Conservation (phyloP, 345 rosid species). For the Ceriops decandra region DNA sequence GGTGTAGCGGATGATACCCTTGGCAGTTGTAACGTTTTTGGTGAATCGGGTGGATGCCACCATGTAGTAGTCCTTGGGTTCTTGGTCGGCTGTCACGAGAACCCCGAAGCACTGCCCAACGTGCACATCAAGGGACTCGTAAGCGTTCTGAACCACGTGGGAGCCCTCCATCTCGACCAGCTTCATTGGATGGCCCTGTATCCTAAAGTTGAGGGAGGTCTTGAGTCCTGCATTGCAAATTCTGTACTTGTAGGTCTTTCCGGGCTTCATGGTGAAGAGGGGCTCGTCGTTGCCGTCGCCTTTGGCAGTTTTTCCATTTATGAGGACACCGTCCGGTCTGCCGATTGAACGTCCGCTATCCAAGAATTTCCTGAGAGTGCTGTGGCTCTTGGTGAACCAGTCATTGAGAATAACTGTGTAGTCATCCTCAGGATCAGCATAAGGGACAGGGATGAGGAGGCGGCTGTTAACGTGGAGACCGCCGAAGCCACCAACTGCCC, state of each 20-base stretch:
- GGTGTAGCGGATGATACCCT: conserved; percentile 23
- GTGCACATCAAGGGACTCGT: conserved; percentile 32
- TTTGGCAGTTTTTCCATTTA: conserved; percentile 24
- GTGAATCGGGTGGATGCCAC: conserved; percentile 32
- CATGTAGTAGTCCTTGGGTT: conserved; percentile 32
- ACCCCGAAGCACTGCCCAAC: conserved; percentile 28
- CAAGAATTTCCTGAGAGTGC: conserved; percentile 16
- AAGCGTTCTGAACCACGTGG: conserved; percentile 28
- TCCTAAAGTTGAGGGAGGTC: conserved; percentile 31
- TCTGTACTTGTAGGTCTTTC: conserved; percentile 34
- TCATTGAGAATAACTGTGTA: conserved; percentile 30
- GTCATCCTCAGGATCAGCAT: conserved; percentile 32
- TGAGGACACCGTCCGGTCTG: conserved; percentile 30
- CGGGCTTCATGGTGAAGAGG: conserved; percentile 32
- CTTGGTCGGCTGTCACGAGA: conserved; percentile 26
- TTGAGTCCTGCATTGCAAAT: conserved; percentile 31
- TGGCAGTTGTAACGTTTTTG: conserved; percentile 20
- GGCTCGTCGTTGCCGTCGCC: conserved; percentile 23
- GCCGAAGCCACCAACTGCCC: conserved; percentile 29
- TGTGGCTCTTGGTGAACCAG: conserved; percentile 28
- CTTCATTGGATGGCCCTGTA: conserved; percentile 31
- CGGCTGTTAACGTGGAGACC: conserved; percentile 36
- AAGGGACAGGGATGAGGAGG: conserved; percentile 32
- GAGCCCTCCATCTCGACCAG: conserved; percentile 37
- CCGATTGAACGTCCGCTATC: conserved; percentile 27